phyloP scores from a whole-genome alignment of 345 rosid genomes.

The Eucalyptus grandis region DNA sequence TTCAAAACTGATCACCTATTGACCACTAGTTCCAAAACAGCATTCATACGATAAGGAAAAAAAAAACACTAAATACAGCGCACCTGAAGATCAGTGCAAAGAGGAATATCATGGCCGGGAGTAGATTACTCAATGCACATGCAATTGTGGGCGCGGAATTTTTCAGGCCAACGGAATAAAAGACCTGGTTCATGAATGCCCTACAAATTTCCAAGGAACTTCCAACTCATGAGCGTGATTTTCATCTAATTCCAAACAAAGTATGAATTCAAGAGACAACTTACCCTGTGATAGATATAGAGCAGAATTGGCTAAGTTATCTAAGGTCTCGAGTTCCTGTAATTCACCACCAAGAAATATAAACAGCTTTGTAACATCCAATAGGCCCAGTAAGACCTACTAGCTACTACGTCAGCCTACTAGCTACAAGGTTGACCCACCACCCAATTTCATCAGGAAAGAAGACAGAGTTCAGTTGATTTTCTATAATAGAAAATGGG shows the following conservation, averaged over 20 bases:
- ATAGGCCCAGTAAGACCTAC: no score
- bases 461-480: no score
- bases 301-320: constrained; percentile 35
- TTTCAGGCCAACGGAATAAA: constrained; percentile 67
- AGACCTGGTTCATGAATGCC: constrained; percentile 52
- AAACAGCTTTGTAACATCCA: no score
- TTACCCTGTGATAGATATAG: constrained; percentile 60
- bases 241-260: background rate
- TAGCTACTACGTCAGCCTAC: no score
- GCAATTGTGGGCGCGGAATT: constrained; percentile 69
- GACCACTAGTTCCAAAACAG: background rate
- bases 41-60: background rate
- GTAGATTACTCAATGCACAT: constrained; percentile 58
- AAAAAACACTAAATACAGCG: no score
- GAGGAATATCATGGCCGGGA: constrained; percentile 72
- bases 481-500: no score
- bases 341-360: background rate
- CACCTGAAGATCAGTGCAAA: constrained; percentile 68
- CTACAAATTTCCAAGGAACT: constrained; percentile 7
- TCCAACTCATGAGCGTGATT: background rate
- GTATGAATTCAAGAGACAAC: background rate
- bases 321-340: constrained; percentile 68
- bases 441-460: no score
- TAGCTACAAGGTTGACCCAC: no score
- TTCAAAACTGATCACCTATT: no score